These are phyloP conservation scores for Cynara cardunculus DNA, from an alignment of 129 eudicot genomes.

Conservation along the genomic window DNA sequence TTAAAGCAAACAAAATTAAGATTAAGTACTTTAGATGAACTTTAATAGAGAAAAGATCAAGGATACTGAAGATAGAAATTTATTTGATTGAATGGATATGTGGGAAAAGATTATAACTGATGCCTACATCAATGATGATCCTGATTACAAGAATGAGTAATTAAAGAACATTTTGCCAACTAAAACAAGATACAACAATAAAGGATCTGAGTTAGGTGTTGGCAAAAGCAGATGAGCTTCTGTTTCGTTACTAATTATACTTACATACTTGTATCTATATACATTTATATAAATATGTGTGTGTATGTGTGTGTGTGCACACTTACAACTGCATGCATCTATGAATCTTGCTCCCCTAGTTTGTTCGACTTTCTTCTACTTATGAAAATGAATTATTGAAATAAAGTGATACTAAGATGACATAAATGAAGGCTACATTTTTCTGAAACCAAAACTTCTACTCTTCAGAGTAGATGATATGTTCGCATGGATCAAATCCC, in stretches of 20 bases:
- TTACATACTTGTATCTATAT: not conserved
- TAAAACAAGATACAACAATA: not conserved
- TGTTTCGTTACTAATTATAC: not conserved
- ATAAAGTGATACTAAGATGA: not conserved
- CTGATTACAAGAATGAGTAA: slow-evolving; percentile 4
- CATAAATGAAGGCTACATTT: too few species aligned
- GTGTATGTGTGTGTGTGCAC: too few species aligned
- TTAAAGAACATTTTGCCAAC: not conserved
- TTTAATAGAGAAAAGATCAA: not conserved
- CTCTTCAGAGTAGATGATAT: too few species aligned
- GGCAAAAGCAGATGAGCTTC: not conserved
- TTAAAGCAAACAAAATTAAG: too few species aligned
- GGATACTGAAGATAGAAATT: not conserved
- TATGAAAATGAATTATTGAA: too few species aligned
- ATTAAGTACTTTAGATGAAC: too few species aligned
- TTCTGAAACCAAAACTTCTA: too few species aligned
- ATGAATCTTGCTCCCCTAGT: too few species aligned
- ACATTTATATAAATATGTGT: too few species aligned
- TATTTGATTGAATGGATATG: not conserved
- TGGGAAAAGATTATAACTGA: slow-evolving; percentile 10
- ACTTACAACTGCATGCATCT: not conserved
- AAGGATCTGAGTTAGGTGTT: slow-evolving; percentile 1
- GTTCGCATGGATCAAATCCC: too few species aligned
- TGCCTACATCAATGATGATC: slow-evolving; percentile 11
- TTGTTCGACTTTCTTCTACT: too few species aligned